A percentile compares a stretch with the other conserved stretches of the same genome.
These are phyloP conservation scores for Colletotrichum aenigma DNA, from an alignment of 2,329 filamentous ascomycete genomes.

Conservation along the genomic window DNA sequence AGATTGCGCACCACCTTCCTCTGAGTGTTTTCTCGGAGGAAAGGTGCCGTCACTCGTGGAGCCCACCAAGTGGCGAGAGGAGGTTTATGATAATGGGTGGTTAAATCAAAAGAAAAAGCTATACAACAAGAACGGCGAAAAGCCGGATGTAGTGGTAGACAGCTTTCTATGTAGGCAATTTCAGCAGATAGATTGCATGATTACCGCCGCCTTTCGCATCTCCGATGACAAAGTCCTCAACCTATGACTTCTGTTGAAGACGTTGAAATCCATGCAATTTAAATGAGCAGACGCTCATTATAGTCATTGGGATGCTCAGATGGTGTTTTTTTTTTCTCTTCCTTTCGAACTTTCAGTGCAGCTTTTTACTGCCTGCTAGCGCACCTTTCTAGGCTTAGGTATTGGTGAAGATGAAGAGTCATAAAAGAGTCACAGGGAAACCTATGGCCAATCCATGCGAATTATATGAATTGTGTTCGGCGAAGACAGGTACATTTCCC, in stretches of 20 bases:
- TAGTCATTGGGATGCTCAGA: neutral
- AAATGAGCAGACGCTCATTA: neutral
- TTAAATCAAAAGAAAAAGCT: conserved; percentile 12
- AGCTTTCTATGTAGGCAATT: conserved; percentile 15
- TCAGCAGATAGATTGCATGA: conserved; percentile 14
- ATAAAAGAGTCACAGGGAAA: neutral
- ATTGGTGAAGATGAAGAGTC: neutral
- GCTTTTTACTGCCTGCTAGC: neutral
- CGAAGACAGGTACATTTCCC: neutral
- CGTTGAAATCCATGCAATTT: neutral
- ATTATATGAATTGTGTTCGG: neutral
- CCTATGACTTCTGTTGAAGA: neutral
- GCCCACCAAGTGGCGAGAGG: neutral
- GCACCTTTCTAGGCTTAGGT: neutral
- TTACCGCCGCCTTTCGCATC: neutral
- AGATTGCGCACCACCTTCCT: neutral
- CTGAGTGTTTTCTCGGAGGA: neutral
- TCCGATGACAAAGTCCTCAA: neutral
- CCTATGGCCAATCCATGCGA: neutral
- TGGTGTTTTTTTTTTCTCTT: neutral
- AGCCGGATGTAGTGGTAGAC: conserved; percentile 12
- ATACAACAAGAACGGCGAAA: conserved; percentile 1
- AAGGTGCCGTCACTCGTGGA: neutral
- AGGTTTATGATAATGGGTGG: neutral
- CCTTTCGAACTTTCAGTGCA: neutral